A percentile compares a stretch with the other conserved stretches of the same genome.
These are phyloP conservation scores for Lotus japonicus DNA, from an alignment of 306 rosid species.

Conservation along the genomic window DNA sequence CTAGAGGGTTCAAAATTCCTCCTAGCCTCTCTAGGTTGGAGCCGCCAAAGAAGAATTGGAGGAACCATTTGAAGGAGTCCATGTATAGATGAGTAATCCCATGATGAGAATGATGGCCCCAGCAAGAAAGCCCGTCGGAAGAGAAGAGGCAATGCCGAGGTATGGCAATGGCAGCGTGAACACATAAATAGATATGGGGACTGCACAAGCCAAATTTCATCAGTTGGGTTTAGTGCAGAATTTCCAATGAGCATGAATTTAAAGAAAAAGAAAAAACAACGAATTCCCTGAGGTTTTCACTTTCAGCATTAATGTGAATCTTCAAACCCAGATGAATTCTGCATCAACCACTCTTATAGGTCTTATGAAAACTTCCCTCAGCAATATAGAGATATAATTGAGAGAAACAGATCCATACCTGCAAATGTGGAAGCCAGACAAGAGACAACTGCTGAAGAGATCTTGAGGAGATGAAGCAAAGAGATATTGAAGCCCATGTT, in stretches of 20 bases:
- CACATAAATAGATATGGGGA: conserved; percentile 65
- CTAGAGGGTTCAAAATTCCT: not conserved
- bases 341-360: not conserved
- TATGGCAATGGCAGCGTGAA: conserved; percentile 84
- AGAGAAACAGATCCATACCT: conserved; percentile 42
- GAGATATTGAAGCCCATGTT: conserved; percentile 63
- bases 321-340: not conserved
- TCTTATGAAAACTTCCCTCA: not conserved
- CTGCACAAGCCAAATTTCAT: conserved; percentile 61
- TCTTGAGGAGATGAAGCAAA: conserved; percentile 78
- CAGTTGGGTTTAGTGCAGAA: too few species aligned
- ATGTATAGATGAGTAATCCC: conserved; percentile 66
- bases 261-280: not conserved
- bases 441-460: conserved; percentile 87
- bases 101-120: conserved; percentile 59
- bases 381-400: not conserved
- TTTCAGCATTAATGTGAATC: not conserved
- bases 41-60: conserved; percentile 29
- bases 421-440: conserved; percentile 78
- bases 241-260: too few species aligned
- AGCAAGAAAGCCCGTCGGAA: conserved; percentile 72
- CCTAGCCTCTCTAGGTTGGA: conserved; percentile 22
- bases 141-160: conserved; percentile 64
- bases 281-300: not conserved
- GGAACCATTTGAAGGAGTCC: conserved; percentile 54